These are phyloP conservation scores for Fusarium caatingaense DNA, from an alignment of 2,329 filamentous ascomycete genomes.

Conservation along the genomic window DNA sequence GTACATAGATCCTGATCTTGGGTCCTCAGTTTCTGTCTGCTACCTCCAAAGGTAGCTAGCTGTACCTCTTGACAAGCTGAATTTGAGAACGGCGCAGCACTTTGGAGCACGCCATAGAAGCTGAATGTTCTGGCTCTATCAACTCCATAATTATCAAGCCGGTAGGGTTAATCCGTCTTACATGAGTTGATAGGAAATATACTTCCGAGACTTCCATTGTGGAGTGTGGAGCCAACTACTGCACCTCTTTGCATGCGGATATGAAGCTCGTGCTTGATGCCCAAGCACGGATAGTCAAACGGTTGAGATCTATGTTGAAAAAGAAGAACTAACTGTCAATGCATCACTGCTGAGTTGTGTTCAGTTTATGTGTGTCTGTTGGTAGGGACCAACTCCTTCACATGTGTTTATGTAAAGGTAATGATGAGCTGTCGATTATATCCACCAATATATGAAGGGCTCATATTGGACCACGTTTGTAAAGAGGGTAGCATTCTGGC, in stretches of 20 bases:
- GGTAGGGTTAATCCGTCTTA: background rate
- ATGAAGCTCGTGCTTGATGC: conserved; percentile 1
- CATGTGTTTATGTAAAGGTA: background rate
- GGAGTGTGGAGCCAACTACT: conserved; percentile 11
- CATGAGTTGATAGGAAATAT: background rate
- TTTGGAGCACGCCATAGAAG: background rate
- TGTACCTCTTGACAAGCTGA: background rate
- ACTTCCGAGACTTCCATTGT: conserved; percentile 1
- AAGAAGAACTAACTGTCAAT: background rate
- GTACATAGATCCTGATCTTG: background rate
- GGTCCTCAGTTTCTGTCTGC: background rate
- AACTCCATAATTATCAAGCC: background rate
- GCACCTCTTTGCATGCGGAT: conserved; percentile 15
- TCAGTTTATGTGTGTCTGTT: background rate
- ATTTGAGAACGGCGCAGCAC: background rate
- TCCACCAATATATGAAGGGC: background rate
- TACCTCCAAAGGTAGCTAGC: background rate
- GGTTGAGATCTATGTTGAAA: background rate
- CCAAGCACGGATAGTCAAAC: background rate
- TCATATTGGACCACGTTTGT: conserved; percentile 9
- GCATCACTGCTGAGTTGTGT: background rate
- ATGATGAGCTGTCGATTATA: background rate
- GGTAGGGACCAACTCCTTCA: background rate
- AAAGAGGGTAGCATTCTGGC: conserved; percentile 3
- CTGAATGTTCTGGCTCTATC: background rate